Evolutionary conservation across 306 rosid species (phyloP).

Genomic region (Morella rubra): DNA sequence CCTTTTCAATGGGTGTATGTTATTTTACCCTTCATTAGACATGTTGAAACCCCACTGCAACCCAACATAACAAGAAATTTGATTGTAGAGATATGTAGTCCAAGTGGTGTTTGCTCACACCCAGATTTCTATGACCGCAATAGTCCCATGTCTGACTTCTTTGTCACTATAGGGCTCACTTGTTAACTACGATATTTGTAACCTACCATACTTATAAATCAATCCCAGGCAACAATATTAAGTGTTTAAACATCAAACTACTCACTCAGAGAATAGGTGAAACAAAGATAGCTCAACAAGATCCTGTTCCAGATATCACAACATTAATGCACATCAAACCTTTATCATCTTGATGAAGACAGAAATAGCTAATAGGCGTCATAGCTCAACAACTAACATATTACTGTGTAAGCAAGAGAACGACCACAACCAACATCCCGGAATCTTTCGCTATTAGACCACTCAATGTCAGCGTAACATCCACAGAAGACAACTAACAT

Average conservation of each 20-base stretch:
- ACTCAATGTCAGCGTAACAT: neutral
- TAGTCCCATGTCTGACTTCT: slow-evolving; percentile 13
- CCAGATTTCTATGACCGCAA: slow-evolving; percentile 5
- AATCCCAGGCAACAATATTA: neutral
- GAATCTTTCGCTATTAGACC: neutral
- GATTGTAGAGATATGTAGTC: slow-evolving; percentile 18
- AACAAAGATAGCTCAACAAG: slow-evolving; percentile 14
- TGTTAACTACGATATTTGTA: slow-evolving; percentile 9
- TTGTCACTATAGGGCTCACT: slow-evolving; percentile 1
- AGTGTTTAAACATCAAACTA: neutral
- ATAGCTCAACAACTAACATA: slow-evolving; percentile 16
- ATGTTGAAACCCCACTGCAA: slow-evolving; percentile 41
- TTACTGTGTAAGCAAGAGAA: neutral
- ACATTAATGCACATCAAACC: neutral
- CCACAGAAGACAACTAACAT: neutral
- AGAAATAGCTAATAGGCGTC: slow-evolving; percentile 6
- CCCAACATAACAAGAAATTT: slow-evolving; percentile 36
- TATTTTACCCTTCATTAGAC: slow-evolving; percentile 39
- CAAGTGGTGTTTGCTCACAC: neutral
- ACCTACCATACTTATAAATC: neutral
- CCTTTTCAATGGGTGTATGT: slow-evolving; percentile 49
- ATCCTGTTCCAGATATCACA: neutral
- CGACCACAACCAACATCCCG: neutral
- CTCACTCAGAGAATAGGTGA: slow-evolving; percentile 7
- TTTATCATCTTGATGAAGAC: neutral